These are phyloP conservation scores for Linderina pennispora DNA, from an alignment of 192 early-diverging fungal species.

Conservation along the genomic window DNA sequence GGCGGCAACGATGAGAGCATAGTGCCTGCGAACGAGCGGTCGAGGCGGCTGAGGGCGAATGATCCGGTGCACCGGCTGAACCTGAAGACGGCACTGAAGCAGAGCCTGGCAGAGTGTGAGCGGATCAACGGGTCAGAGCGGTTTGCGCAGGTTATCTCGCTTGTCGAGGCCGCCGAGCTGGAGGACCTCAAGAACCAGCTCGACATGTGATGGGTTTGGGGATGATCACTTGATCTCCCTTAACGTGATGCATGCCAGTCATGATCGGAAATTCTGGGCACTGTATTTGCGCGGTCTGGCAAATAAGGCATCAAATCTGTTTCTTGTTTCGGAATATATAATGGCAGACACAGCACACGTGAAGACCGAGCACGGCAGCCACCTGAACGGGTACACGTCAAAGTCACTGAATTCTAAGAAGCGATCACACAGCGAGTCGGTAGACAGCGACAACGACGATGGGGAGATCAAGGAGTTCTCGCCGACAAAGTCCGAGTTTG, in stretches of 20 bases:
- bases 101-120: constrained; percentile 31
- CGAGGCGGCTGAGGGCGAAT: constrained; percentile 10
- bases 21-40: constrained; percentile 25
- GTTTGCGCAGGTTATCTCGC: constrained; percentile 28
- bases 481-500: background rate
- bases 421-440: constrained; percentile 28
- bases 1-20: constrained; percentile 3
- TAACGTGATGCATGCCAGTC: too few relatives aligned
- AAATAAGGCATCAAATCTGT: too few relatives aligned
- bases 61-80: constrained; percentile 34
- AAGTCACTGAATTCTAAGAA: too few relatives aligned
- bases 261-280: too few relatives aligned
- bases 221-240: background rate
- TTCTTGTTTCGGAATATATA: too few relatives aligned
- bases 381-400: too few relatives aligned
- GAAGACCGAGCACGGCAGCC: too few relatives aligned
- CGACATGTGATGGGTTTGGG: background rate
- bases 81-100: constrained; percentile 10
- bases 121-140: constrained; percentile 23
- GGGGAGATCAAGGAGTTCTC: constrained; percentile 4
- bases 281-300: too few relatives aligned
- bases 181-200: constrained; percentile 32
- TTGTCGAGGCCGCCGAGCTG: constrained; percentile 9
- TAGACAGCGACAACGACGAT: constrained; percentile 12
- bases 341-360: too few relatives aligned